Evolutionary conservation across 106 monocot genomes (phyloP).

Genomic region (Platanthera guangdongensis): DNA sequence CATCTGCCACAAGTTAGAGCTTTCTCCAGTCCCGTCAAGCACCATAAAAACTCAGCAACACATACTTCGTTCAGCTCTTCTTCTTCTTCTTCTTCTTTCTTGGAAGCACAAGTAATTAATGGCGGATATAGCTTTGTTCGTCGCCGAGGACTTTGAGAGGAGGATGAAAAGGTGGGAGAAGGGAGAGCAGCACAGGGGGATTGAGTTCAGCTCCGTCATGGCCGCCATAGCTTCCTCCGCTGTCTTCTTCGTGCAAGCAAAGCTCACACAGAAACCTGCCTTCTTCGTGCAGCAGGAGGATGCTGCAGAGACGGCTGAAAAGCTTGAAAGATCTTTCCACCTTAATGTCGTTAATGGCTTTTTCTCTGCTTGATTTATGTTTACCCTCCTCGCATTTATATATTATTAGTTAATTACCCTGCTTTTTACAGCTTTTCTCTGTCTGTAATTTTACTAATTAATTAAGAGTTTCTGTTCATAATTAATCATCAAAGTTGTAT

Average conservation of each 20-base stretch:
- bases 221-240: not conserved
- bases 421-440: not conserved
- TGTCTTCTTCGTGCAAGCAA: not conserved
- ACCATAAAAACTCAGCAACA: no score
- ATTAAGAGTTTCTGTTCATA: not conserved
- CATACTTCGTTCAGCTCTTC: no score
- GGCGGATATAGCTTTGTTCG: constrained; percentile 42
- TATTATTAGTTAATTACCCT: not conserved
- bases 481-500: no score
- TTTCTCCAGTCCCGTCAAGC: no score
- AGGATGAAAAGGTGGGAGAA: constrained; percentile 19
- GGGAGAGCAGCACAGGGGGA: not conserved
- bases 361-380: constrained; percentile 33
- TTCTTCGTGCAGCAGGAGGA: not conserved
- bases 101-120: constrained; percentile 14
- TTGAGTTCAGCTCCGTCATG: not conserved
- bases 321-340: constrained; percentile 15
- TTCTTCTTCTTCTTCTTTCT: not conserved
- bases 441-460: not conserved
- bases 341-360: constrained; percentile 29
- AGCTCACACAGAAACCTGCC: not conserved
- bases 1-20: not conserved
- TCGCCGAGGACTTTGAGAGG: constrained; percentile 52
- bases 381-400: not conserved
- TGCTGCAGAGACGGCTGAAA: not conserved